Evolutionary conservation across 345 rosid species (phyloP).

Genomic region (Dipteronia sinensis): DNA sequence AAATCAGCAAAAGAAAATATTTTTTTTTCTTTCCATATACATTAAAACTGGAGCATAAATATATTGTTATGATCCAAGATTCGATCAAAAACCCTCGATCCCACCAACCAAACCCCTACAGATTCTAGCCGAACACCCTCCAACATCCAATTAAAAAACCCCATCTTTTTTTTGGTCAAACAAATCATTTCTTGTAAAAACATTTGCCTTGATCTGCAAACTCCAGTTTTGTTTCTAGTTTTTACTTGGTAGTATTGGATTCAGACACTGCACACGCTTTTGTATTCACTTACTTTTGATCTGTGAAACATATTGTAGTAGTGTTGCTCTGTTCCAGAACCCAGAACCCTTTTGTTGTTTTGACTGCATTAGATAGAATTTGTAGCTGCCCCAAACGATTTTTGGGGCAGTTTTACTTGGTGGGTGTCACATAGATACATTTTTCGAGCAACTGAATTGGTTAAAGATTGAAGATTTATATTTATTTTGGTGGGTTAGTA

Average conservation of each 20-base stretch:
- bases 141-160: constrained; percentile 34
- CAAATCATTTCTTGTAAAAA: constrained; percentile 1
- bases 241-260: not conserved
- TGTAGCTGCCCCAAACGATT: constrained; percentile 15
- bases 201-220: constrained; percentile 22
- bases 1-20: constrained; percentile 1
- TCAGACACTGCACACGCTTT: not conserved
- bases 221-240: not conserved
- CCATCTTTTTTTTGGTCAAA: constrained; percentile 21
- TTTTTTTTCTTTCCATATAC: too few species aligned
- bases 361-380: constrained; percentile 14
- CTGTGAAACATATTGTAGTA: not conserved
- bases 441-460: not conserved
- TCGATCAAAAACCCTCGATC: constrained; percentile 23
- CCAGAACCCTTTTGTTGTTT: not conserved
- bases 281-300: not conserved
- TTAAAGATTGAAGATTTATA: not conserved
- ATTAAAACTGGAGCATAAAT: not conserved
- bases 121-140: constrained; percentile 29
- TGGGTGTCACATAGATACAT: constrained; percentile 5
- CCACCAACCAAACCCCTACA: constrained; percentile 5
- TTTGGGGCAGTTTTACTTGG: constrained; percentile 24
- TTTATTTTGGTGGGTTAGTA: constrained; percentile 4
- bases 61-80: constrained; percentile 20
- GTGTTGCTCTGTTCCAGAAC: not conserved